phyloP scores from a whole-genome alignment of 1,139 yeast genomes.

The Hanseniaspora sp. region DNA sequence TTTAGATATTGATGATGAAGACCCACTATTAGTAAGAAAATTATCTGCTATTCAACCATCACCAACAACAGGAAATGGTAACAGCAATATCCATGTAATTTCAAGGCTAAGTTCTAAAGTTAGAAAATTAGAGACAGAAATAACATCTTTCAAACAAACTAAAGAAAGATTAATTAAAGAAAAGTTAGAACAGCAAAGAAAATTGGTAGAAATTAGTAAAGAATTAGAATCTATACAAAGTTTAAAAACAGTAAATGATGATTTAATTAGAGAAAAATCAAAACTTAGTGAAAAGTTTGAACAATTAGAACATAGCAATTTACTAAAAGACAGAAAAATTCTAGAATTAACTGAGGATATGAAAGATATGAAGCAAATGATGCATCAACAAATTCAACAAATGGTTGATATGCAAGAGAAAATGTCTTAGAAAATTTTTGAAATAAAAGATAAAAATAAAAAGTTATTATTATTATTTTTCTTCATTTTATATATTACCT shows the following conservation, averaged over 20 bases:
- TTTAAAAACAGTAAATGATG: slow-evolving; percentile 32
- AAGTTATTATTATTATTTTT: too few species aligned
- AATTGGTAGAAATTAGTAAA: slow-evolving; percentile 48
- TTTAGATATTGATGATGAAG: slow-evolving; percentile 12
- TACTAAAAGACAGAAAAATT: slow-evolving; percentile 79
- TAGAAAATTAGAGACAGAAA: slow-evolving; percentile 68
- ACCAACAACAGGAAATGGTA: slow-evolving; percentile 19
- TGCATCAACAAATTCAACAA: slow-evolving; percentile 75
- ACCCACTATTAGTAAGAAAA: slow-evolving; percentile 9
- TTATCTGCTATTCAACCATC: slow-evolving; percentile 19
- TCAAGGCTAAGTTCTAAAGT: slow-evolving; percentile 42
- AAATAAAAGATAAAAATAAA: too few species aligned
- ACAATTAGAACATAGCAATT: slow-evolving; percentile 62
- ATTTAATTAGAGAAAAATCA: slow-evolving; percentile 33
- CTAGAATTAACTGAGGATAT: slow-evolving; percentile 84
- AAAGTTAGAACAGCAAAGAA: slow-evolving; percentile 57
- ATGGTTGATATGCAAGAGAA: slow-evolving; percentile 35
- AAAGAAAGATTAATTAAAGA: slow-evolving; percentile 43
- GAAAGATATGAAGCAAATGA: slow-evolving; percentile 70
- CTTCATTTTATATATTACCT: slow-evolving; percentile 41
- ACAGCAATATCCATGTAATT: slow-evolving; percentile 25
- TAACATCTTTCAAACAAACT: slow-evolving; percentile 55
- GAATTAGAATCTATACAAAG: slow-evolving; percentile 40
- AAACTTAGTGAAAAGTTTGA: slow-evolving; percentile 39
- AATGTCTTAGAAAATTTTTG: background rate